Percentiles rank a stretch among this genome's conserved stretches.
phyloP scores from a whole-genome alignment of 2,329 filamentous ascomycete species.

The Calonectria pseudoreteaudii region DNA sequence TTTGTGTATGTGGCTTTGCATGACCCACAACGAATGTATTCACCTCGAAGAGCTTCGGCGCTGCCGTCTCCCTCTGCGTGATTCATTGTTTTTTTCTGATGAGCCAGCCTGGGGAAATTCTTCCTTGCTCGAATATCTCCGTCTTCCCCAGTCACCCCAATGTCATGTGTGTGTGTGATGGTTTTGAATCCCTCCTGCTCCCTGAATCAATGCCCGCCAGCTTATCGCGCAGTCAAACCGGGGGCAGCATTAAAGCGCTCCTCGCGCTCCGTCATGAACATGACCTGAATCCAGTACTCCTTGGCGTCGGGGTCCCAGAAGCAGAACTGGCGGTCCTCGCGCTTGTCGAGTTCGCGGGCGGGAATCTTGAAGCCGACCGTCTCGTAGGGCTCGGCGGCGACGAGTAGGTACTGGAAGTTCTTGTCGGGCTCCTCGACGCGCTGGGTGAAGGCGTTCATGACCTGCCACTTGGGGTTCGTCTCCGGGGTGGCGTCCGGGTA shows the following conservation, averaged over 20 bases:
- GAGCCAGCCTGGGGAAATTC: background rate
- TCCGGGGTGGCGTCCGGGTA: slow-evolving; percentile 89
- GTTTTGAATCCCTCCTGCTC: background rate
- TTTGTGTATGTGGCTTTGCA: too few species aligned
- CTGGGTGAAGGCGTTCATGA: slow-evolving; percentile 98
- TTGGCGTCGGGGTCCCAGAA: slow-evolving; percentile 97
- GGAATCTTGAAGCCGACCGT: slow-evolving; percentile 97
- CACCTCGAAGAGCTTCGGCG: background rate
- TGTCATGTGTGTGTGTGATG: background rate
- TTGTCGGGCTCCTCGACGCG: slow-evolving; percentile 95
- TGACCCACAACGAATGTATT: background rate
- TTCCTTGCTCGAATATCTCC: background rate
- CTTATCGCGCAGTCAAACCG: slow-evolving; percentile 64
- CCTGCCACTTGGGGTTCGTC: slow-evolving; percentile 84
- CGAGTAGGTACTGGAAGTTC: slow-evolving; percentile 92
- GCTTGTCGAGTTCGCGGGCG: slow-evolving; percentile 89
- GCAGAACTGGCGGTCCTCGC: slow-evolving; percentile 88
- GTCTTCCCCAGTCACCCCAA: background rate
- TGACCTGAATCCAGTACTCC: slow-evolving; percentile 97
- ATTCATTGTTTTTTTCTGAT: background rate
- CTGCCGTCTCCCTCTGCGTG: background rate
- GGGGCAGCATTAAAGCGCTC: slow-evolving; percentile 82
- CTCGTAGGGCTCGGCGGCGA: slow-evolving; percentile 98
- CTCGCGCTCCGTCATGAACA: slow-evolving; percentile 98
- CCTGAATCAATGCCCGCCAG: background rate